Base-by-base conservation (phyloP, 208 protist species). In the Trypanosoma boissoni region DNA sequence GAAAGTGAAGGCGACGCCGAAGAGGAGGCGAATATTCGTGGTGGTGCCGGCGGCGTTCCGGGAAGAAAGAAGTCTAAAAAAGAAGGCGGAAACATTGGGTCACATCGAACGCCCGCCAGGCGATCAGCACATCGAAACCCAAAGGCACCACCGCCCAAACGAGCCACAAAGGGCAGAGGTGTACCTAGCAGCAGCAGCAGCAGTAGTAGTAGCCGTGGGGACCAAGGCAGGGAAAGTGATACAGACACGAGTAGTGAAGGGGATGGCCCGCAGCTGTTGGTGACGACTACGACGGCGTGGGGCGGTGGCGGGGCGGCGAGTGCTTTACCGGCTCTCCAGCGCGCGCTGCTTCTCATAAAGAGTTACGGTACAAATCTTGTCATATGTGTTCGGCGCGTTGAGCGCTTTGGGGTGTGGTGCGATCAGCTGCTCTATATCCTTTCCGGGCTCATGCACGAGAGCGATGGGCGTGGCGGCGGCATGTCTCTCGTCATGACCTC, bases 341-440 rank as follows among this genome's bases (percentile, higher is more conserved):
- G 75, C 9, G 64, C 70, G n/a, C 72, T 93, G 24, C 58, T 93
- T 24, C 69, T 84, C 0, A 72, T 93, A 56, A 85, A 83, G 53
- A 74, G 67, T 34, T 58, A 83, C 45, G 49, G 77, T 64, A 74
- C 77, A 44, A 88, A 77, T 68, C 62, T 90, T 28, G 72, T 93
- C 10, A 65, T 90, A 42, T 90, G 82, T 52, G 72, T 93, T 52
- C 77, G 80, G 48, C 68, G 88, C 32, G 73, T 80, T 14, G 86
- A 93, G 49, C 65, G 74, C 16, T 93, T 93, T 68, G 80, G 83
- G 31, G 55, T 93, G 43, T 76, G 80, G 53, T 93, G 86, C 58
- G 86, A 93, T 64, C 82, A 88, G 48, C 72, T 93, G 1, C 72
- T 93, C 36, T 93, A 93, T 68, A 73, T 93, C 2, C 65, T 93